Evolutionary conservation across 192 early-diverging fungal species (phyloP).

Genomic region (Coemansia sp.): DNA sequence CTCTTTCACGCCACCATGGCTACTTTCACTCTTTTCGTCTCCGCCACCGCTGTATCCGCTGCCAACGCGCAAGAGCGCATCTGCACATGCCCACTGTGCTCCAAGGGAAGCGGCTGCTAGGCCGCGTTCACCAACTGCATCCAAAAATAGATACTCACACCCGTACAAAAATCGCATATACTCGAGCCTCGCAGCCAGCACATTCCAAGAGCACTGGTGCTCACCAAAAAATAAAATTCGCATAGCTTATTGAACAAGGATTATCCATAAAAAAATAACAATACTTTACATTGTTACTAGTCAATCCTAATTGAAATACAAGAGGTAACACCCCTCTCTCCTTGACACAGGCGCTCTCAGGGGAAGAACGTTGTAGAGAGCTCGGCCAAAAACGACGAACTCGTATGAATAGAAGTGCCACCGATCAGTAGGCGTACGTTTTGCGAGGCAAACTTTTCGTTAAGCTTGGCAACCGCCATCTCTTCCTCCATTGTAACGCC

Average conservation of each 20-base stretch:
- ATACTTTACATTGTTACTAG: neutral
- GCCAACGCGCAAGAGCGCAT: neutral
- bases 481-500: constrained; percentile 96
- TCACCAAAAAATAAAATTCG: neutral
- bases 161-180: neutral
- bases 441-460: constrained; percentile 61
- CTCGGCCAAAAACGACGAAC: constrained; percentile 44
- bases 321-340: neutral
- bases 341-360: neutral
- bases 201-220: neutral
- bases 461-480: constrained; percentile 80
- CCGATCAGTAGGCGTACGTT: constrained; percentile 85
- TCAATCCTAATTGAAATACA: neutral
- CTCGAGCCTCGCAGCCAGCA: neutral
- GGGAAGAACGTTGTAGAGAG: constrained; percentile 49
- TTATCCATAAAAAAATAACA: neutral
- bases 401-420: constrained; percentile 89
- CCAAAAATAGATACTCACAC: neutral
- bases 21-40: neutral
- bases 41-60: neutral
- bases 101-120: neutral
- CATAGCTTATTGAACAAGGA: neutral
- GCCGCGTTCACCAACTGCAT: neutral
- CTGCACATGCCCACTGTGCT: neutral
- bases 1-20: neutral